Evolutionary conservation across 2,329 filamentous ascomycete species (phyloP), one percentile per base, ranked within the genome.

Genomic region (Ceratocystis eucalypticola): DNA sequence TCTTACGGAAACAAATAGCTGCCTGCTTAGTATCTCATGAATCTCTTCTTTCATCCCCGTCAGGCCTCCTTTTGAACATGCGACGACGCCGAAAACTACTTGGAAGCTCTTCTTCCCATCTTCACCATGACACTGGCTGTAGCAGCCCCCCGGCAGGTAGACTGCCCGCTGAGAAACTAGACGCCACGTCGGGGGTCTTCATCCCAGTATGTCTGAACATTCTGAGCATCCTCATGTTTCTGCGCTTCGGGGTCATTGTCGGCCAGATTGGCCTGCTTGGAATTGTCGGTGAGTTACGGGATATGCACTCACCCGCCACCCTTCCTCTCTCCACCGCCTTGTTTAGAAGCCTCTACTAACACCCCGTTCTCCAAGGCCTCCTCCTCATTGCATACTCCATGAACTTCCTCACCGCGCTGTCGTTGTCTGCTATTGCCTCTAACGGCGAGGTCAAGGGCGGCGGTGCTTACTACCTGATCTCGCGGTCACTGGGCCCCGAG

Each of bases 201-300:
- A 88, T 96, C 17, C 91, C 91, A 1, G 91, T 91, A n/a, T 92
- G 87, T 69, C 79, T 95, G 70, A 96, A 94, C 74, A 91, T 96
- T 53, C 77, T 95, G 70, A 93, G 89, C 71, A 95, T 96, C 75
- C 82, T 96, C 69, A 95, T 96, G 89, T 96, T 96, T 76, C 79
- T 96, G 71, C 84, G 91, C 25, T 96, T 96, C 74, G 90, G 91
- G 25, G 86, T 91, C 71, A 89, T 96, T 67, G 79, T 95, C 25
- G 91, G 90, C 7, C 88, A 93, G 73, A 82, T 88, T 69, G 91
- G 91, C 25, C 79, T 95, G 57, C 70, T 93, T 55, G 91, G 89
- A 62, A 94, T 91, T 75, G 78, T 95, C 73, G 88, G 88, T 89
- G 77, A 74, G 79, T 73, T 17, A 10, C 7, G 59, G 2, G 8